Evolutionary conservation across 2,329 filamentous ascomycete genomes (phyloP).

Genomic region (Trichoderma sp.): DNA sequence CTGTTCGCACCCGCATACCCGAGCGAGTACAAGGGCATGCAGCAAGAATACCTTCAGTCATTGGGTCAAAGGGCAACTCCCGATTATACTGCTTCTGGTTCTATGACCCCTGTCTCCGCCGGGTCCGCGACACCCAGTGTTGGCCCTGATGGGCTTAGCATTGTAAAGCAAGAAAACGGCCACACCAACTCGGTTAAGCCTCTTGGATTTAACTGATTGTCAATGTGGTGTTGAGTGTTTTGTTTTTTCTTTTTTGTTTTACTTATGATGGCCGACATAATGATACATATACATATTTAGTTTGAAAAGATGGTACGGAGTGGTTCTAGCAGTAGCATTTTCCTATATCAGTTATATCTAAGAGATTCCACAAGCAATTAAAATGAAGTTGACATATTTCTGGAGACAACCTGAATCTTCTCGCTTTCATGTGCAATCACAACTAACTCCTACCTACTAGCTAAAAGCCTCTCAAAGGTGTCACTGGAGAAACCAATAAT

Average conservation of each 20-base stretch:
- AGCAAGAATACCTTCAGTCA: slow-evolving; percentile 20
- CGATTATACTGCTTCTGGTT: neutral
- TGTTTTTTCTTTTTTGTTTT: neutral
- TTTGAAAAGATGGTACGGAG: neutral
- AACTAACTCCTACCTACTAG: neutral
- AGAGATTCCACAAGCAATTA: neutral
- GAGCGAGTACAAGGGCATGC: slow-evolving; percentile 21
- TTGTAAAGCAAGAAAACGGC: neutral
- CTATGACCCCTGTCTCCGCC: neutral
- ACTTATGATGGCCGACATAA: neutral
- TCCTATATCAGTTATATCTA: neutral
- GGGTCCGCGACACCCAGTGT: neutral
- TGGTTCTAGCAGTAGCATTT: neutral
- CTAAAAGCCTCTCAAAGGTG: neutral
- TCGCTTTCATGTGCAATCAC: neutral
- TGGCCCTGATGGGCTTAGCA: neutral
- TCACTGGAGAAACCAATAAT: neutral
- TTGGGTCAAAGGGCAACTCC: slow-evolving; percentile 1
- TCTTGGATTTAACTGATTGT: neutral
- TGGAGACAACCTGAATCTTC: neutral
- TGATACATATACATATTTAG: neutral
- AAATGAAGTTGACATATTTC: neutral
- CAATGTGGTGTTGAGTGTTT: neutral
- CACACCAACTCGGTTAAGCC: neutral
- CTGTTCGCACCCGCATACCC: slow-evolving; percentile 22